Evolutionary conservation across 495 filamentous ascomycete species (phyloP).

Genomic region (Neurospora cerealis): DNA sequence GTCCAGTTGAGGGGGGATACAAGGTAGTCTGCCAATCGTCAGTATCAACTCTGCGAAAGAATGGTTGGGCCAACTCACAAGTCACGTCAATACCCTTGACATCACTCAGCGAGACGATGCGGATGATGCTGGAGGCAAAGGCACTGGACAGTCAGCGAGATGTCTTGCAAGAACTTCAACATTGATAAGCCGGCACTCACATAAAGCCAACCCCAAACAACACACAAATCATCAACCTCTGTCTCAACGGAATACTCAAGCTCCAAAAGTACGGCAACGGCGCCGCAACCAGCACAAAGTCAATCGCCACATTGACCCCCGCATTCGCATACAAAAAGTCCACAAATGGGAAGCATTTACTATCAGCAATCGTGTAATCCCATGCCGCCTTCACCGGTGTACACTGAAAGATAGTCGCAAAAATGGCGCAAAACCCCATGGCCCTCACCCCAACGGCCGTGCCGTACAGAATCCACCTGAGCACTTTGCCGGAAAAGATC

Average conservation of each 20-base stretch:
- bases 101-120: slow-evolving; percentile 8
- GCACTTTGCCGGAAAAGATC: slow-evolving; percentile 13
- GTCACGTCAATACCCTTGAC: slow-evolving; percentile 17
- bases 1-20: slow-evolving; percentile 22
- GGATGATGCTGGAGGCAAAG: slow-evolving; percentile 17
- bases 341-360: slow-evolving; percentile 33
- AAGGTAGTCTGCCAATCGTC: slow-evolving; percentile 8
- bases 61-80: slow-evolving; percentile 6
- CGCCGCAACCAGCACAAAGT: slow-evolving; percentile 35
- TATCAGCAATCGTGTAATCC: slow-evolving; percentile 24
- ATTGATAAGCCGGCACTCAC: slow-evolving; percentile 4
- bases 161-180: background rate
- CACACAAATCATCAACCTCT: slow-evolving; percentile 15
- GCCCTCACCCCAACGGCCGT: slow-evolving; percentile 23
- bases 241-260: slow-evolving; percentile 18
- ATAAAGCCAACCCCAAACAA: slow-evolving; percentile 18
- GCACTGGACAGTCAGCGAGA: slow-evolving; percentile 6
- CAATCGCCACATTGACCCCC: slow-evolving; percentile 33
- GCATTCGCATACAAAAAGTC: slow-evolving; percentile 35
- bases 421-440: slow-evolving; percentile 29
- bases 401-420: slow-evolving; percentile 39
- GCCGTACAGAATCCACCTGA: slow-evolving; percentile 11
- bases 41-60: background rate
- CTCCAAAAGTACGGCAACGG: slow-evolving; percentile 35
- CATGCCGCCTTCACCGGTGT: slow-evolving; percentile 32